Evolutionary conservation across 768 basidiomycete genomes (phyloP), one percentile per base, ranked within the genome.

Genomic region (Lyophyllum semitale): DNA sequence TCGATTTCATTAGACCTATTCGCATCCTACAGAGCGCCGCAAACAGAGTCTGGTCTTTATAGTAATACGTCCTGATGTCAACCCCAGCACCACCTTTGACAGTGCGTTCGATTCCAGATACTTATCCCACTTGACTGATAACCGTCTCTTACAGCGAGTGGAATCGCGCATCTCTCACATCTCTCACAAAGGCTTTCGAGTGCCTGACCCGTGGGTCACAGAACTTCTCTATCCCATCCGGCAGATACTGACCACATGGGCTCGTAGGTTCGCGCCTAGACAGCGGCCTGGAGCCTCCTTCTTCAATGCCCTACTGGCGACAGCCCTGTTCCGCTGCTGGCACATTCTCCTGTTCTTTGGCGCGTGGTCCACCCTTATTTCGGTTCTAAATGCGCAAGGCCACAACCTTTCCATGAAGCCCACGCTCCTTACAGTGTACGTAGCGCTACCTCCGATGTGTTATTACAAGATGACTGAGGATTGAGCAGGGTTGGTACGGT

Each of bases 341-440:
- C 84, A 87, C 57, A 78, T 86, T 53, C 74, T 90, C 7, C 32
- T 87, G 2, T 84, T 88, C 72, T 87, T 87, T 59, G 75, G 74
- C 17, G 84, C 64, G 5, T 89, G 87, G 87, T 74, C 84, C 1
- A 81, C 84, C 0, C 64, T 79, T 8, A 74, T 89, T n/a, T 74
- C 77, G 5, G 63, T 84, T 26, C 77, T 88, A 38, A 83, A 79
- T 64, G 59, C 73, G 37, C 71, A 72, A 40, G 77, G 77, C 4
- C 73, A 80, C 60, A 62, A 47, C 17, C 56, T 86, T 3, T 68
- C 64, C 17, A 69, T 86, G 18, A 69, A 77, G 32, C 67, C 77
- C 11, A 85, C 85, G 0, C 73, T 90, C n/a, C 73, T 89, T 45
- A 89, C 87, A 29, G 84, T 87, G 87, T 88, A 70, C 57, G 84